Percentiles rank a stretch among this genome's conserved stretches.
Conservation (phyloP, 75 land plant genomes). For the Cryptomeria japonica region DNA sequence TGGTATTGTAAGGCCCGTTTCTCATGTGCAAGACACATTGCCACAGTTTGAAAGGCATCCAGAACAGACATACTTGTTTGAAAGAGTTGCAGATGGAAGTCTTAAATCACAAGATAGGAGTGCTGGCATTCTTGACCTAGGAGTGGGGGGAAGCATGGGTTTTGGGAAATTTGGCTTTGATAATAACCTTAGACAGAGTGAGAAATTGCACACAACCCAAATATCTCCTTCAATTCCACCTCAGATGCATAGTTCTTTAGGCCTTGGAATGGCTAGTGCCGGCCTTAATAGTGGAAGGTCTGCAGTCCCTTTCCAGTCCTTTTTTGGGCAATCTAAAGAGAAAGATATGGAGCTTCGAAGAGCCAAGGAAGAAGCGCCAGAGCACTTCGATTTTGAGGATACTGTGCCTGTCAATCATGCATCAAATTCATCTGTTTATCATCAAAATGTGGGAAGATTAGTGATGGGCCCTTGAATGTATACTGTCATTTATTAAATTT, state of each 20-base stretch:
- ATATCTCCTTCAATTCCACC: background rate
- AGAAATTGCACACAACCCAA: background rate
- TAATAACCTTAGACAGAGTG: background rate
- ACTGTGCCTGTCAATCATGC: slow-evolving; percentile 1
- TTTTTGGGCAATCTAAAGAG: slow-evolving; percentile 6
- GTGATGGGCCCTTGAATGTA: slow-evolving; percentile 30
- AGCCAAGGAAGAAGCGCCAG: slow-evolving; percentile 27
- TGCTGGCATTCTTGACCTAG: slow-evolving; percentile 11
- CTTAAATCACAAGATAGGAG: background rate
- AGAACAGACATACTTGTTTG: background rate
- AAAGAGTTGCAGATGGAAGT: background rate
- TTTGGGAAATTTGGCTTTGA: slow-evolving; percentile 8
- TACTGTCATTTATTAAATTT: background rate
- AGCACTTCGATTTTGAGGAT: slow-evolving; percentile 7
- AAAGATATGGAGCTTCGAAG: slow-evolving; percentile 17
- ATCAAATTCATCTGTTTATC: slow-evolving; percentile 17
- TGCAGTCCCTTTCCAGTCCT: slow-evolving; percentile 9
- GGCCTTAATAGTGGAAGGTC: slow-evolving; percentile 8
- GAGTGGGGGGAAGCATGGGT: slow-evolving; percentile 15
- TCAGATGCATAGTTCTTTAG: background rate
- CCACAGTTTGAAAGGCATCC: slow-evolving; percentile 10
- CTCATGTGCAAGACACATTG: slow-evolving; percentile 13
- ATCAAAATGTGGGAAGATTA: slow-evolving; percentile 18
- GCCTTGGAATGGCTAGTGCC: background rate
- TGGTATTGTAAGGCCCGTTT: background rate